Percentiles rank a stretch among this genome's conserved stretches.
Evolutionary conservation across 2,329 filamentous ascomycete genomes (phyloP).

Genomic region (Colletotrichum orchidophilum): DNA sequence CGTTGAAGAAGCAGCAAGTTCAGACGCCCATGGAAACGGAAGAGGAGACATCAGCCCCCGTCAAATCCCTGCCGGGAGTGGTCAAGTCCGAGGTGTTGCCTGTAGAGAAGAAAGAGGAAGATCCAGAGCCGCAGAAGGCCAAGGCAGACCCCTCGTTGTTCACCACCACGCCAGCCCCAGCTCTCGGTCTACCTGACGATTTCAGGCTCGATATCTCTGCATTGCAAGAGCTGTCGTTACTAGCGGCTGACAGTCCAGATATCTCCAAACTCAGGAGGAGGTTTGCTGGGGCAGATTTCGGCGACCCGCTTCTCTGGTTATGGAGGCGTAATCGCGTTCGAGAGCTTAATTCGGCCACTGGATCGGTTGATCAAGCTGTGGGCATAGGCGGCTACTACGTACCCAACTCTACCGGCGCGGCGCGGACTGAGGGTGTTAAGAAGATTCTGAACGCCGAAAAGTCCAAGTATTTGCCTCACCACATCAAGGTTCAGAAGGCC

Average conservation of each 20-base stretch:
- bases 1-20: slow-evolving; percentile 65
- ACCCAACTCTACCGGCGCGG: slow-evolving; percentile 83
- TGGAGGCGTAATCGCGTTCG: slow-evolving; percentile 66
- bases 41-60: slow-evolving; percentile 38
- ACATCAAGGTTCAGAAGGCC: slow-evolving; percentile 93
- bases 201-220: slow-evolving; percentile 57
- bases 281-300: slow-evolving; percentile 54
- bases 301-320: slow-evolving; percentile 63
- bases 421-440: slow-evolving; percentile 91
- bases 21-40: slow-evolving; percentile 45
- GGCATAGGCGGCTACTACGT: slow-evolving; percentile 78
- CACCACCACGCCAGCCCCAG: slow-evolving; percentile 56
- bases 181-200: slow-evolving; percentile 55
- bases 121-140: slow-evolving; percentile 39
- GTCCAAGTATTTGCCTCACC: slow-evolving; percentile 96
- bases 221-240: slow-evolving; percentile 55
- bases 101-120: slow-evolving; percentile 45
- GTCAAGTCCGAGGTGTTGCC: slow-evolving; percentile 39
- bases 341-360: slow-evolving; percentile 58
- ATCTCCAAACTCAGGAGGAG: slow-evolving; percentile 58
- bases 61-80: slow-evolving; percentile 44
- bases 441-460: slow-evolving; percentile 98
- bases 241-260: slow-evolving; percentile 58
- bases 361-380: slow-evolving; percentile 44
- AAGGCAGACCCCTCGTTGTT: slow-evolving; percentile 57